phyloP scores from a whole-genome alignment of 352 stramenopile genomes.

The Phytophthora macrochlamydospora region DNA sequence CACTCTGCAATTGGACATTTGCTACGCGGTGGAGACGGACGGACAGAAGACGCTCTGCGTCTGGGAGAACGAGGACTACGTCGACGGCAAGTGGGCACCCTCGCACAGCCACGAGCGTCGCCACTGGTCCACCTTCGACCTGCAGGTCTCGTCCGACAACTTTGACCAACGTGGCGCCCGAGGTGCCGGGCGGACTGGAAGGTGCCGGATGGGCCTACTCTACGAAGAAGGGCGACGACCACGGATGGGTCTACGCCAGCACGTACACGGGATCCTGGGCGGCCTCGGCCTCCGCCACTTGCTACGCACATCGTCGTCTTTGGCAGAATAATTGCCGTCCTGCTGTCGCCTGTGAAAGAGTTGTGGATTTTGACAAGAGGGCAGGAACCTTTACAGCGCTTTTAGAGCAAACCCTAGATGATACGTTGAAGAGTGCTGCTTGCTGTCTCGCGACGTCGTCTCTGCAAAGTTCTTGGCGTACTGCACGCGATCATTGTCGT shows the following conservation, averaged over 20 bases:
- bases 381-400: not conserved
- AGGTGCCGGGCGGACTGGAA: slow-evolving; percentile 56
- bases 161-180: slow-evolving; percentile 69
- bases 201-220: slow-evolving; percentile 69
- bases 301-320: slow-evolving; percentile 62
- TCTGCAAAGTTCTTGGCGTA: slow-evolving; percentile 52
- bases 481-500: slow-evolving; percentile 44
- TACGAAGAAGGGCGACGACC: slow-evolving; percentile 63
- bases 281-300: slow-evolving; percentile 15
- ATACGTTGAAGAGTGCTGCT: not conserved
- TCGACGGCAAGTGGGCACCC: slow-evolving; percentile 46
- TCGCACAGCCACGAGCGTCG: slow-evolving; percentile 55
- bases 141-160: slow-evolving; percentile 59
- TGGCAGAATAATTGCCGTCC: slow-evolving; percentile 78
- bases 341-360: slow-evolving; percentile 42
- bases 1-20: slow-evolving; percentile 43
- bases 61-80: slow-evolving; percentile 75
- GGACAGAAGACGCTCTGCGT: slow-evolving; percentile 61
- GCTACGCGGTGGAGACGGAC: slow-evolving; percentile 44
- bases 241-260: slow-evolving; percentile 74
- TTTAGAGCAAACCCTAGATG: not conserved
- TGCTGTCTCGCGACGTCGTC: not conserved
- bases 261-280: slow-evolving; percentile 72
- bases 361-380: not conserved
- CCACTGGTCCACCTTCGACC: slow-evolving; percentile 65